Evolutionary conservation across 768 basidiomycete genomes (phyloP).

Genomic region (Chalciporus sphaerocephalus): DNA sequence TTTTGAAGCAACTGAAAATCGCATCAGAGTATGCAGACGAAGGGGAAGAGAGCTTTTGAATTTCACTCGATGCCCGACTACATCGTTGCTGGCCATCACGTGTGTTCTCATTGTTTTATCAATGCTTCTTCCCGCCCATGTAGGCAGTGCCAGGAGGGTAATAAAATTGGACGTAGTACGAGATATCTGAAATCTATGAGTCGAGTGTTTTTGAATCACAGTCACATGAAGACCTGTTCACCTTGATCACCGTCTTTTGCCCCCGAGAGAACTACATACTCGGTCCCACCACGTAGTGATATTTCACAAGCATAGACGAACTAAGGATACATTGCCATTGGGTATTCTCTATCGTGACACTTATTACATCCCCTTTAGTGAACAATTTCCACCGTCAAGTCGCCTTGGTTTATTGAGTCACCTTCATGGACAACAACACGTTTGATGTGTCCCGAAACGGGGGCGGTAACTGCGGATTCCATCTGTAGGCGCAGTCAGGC

Average conservation of each 20-base stretch:
- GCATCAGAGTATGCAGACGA: conserved; percentile 25
- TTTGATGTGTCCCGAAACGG: conserved; percentile 94
- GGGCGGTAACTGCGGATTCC: conserved; percentile 95
- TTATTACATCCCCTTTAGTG: conserved; percentile 40
- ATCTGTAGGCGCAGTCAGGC: conserved; percentile 53
- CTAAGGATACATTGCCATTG: conserved; percentile 18
- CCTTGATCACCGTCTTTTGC: neutral
- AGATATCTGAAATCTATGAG: conserved; percentile 9
- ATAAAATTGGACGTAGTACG: conserved; percentile 6
- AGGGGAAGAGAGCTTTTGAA: conserved; percentile 14
- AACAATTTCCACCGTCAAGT: conserved; percentile 84
- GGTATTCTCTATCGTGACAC: conserved; percentile 17
- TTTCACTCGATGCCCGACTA: conserved; percentile 19
- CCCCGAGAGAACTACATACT: neutral
- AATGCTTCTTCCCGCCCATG: conserved; percentile 1
- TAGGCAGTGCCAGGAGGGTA: conserved; percentile 7
- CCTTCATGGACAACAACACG: conserved; percentile 89
- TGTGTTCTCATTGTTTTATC: conserved; percentile 21
- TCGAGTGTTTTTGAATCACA: conserved; percentile 4
- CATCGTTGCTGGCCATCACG: conserved; percentile 1
- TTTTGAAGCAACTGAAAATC: conserved; percentile 33
- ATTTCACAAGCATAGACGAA: conserved; percentile 8
- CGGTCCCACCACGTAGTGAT: conserved; percentile 2
- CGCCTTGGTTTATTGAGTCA: conserved; percentile 93
- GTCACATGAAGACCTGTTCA: neutral